phyloP scores from a whole-genome alignment of 1,284 basidiomycete species.

The Fomes fomentarius region DNA sequence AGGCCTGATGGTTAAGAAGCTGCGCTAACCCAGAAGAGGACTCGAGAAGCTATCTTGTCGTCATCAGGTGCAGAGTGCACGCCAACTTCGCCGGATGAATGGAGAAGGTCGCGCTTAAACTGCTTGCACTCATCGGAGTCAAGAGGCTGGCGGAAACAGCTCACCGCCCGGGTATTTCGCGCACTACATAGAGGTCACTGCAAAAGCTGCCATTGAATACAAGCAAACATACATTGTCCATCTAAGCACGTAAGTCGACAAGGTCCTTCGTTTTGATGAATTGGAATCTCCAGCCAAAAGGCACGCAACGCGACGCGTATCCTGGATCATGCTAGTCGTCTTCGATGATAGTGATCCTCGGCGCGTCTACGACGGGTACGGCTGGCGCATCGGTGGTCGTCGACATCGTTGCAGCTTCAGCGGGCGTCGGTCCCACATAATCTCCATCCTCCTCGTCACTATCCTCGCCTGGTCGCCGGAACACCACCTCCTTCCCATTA shows the following conservation, averaged over 20 bases:
- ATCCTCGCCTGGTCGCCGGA: slow-evolving; percentile 56
- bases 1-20: neutral
- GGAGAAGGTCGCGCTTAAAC: slow-evolving; percentile 2
- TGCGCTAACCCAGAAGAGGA: neutral
- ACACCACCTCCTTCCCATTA: slow-evolving; percentile 62
- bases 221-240: slow-evolving; percentile 11
- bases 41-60: neutral
- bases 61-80: neutral
- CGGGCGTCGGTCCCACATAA: slow-evolving; percentile 31
- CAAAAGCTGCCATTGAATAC: slow-evolving; percentile 6
- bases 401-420: slow-evolving; percentile 15
- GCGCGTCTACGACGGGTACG: slow-evolving; percentile 38
- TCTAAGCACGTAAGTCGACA: slow-evolving; percentile 4
- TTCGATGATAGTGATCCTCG: slow-evolving; percentile 54
- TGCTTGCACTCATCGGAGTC: neutral
- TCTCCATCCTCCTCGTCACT: slow-evolving; percentile 44
- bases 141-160: neutral
- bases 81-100: neutral
- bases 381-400: slow-evolving; percentile 10
- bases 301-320: neutral
- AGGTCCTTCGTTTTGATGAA: slow-evolving; percentile 1
- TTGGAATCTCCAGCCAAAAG: neutral
- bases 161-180: slow-evolving; percentile 3
- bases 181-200: slow-evolving; percentile 9
- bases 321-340: slow-evolving; percentile 40